phyloP scores from a whole-genome alignment of 805 yeast genomes.

The Barnettozyma sp. region DNA sequence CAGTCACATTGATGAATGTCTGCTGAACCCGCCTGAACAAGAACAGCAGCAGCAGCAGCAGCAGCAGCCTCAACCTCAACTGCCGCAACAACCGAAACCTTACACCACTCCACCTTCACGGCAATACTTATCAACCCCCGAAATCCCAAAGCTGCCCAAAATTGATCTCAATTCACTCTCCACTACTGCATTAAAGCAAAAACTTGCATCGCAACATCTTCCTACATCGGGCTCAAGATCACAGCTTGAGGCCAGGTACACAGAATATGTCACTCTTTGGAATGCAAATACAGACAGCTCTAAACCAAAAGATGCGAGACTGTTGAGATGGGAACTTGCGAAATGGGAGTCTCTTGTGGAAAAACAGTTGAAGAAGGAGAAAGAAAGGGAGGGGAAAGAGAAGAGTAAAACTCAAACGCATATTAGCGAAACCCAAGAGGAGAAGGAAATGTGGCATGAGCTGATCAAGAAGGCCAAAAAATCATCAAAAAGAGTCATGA shows the following conservation, averaged over 20 bases:
- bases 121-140: constrained; percentile 26
- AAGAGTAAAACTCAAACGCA: constrained; percentile 7
- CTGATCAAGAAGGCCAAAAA: constrained; percentile 15
- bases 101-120: constrained; percentile 27
- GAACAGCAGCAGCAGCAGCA: constrained; percentile 23
- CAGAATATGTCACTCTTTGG: constrained; percentile 69
- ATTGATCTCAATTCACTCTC: constrained; percentile 56
- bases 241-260: constrained; percentile 63
- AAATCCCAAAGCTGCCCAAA: constrained; percentile 43
- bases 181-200: constrained; percentile 53
- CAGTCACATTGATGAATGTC: constrained; percentile 53
- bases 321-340: constrained; percentile 46
- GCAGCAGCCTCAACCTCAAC: constrained; percentile 24
- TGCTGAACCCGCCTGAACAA: constrained; percentile 28
- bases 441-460: constrained; percentile 18
- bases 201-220: constrained; percentile 46
- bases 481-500: background rate
- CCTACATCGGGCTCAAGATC: constrained; percentile 56
- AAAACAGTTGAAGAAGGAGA: constrained; percentile 5
- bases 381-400: background rate
- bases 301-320: constrained; percentile 51
- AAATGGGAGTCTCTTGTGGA: constrained; percentile 53
- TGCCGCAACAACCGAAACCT: constrained; percentile 12
- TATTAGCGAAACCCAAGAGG: constrained; percentile 10
- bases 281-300: constrained; percentile 76